phyloP scores from a whole-genome alignment of 306 rosid genomes.

The Gillenia trifoliata region DNA sequence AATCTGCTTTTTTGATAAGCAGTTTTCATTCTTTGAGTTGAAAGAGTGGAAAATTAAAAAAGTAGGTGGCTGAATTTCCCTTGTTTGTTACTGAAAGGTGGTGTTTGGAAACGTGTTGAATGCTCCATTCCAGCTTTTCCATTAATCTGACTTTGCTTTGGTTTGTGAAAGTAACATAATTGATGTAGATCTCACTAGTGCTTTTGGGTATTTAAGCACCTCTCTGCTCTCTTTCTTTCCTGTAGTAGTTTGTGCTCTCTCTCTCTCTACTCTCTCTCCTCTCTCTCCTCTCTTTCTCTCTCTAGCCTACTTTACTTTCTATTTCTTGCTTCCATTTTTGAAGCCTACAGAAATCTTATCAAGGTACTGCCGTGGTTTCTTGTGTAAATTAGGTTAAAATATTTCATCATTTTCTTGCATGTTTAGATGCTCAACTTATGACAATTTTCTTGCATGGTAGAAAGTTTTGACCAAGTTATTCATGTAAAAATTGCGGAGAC shows the following conservation, averaged over 20 bases:
- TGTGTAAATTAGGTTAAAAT: background rate
- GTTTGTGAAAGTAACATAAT: constrained; percentile 6
- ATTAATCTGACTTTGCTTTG: constrained; percentile 31
- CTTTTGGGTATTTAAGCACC: constrained; percentile 24
- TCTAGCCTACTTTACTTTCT: background rate
- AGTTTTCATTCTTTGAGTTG: background rate
- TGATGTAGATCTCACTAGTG: background rate
- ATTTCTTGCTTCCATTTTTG: background rate
- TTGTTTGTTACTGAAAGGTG: constrained; percentile 23
- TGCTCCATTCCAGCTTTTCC: background rate
- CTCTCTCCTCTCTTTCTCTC: background rate
- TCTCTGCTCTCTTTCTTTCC: constrained; percentile 1
- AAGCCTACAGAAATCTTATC: background rate
- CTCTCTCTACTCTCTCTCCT: background rate
- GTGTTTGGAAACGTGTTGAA: constrained; percentile 28
- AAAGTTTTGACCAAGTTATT: background rate
- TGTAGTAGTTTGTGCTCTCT: constrained; percentile 4
- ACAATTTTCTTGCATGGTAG: background rate
- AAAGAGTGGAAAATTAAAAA: background rate
- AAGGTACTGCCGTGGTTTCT: background rate
- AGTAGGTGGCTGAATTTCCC: constrained; percentile 16
- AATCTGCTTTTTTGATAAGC: background rate
- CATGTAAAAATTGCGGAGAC: background rate
- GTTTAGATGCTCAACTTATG: background rate
- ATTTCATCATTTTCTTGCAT: background rate